phyloP scores from a whole-genome alignment of 2,329 filamentous ascomycete species.

The Claviceps capensis region DNA sequence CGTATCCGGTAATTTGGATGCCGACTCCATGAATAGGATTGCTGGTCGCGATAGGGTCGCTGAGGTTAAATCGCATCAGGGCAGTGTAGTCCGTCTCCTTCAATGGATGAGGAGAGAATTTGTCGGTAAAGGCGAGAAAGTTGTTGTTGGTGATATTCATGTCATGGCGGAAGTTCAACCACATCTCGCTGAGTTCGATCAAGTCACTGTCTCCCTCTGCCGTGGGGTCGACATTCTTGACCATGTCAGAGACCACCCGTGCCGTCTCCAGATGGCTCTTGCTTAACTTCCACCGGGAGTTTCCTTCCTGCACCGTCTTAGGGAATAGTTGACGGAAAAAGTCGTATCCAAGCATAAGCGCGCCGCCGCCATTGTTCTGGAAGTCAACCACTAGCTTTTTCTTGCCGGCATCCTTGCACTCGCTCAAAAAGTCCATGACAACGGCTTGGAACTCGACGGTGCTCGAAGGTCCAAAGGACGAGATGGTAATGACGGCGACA shows the following conservation, averaged over 20 bases:
- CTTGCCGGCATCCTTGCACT: slow-evolving; percentile 33
- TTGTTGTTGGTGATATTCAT: slow-evolving; percentile 33
- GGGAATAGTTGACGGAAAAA: slow-evolving; percentile 43
- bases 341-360: slow-evolving; percentile 46
- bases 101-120: slow-evolving; percentile 26
- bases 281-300: slow-evolving; percentile 25
- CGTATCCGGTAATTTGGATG: slow-evolving; percentile 31
- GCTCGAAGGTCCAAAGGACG: slow-evolving; percentile 14
- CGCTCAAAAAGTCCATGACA: slow-evolving; percentile 19
- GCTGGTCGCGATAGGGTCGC: slow-evolving; percentile 27
- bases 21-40: slow-evolving; percentile 5
- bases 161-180: slow-evolving; percentile 37
- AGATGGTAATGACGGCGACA: slow-evolving; percentile 16
- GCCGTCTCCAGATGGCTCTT: slow-evolving; percentile 30
- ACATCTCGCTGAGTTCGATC: slow-evolving; percentile 31
- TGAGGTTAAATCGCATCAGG: slow-evolving; percentile 37
- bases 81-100: slow-evolving; percentile 40
- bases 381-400: slow-evolving; percentile 40
- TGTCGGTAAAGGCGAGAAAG: slow-evolving; percentile 34
- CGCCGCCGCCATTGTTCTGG: slow-evolving; percentile 39
- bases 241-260: slow-evolving; percentile 28
- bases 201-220: slow-evolving; percentile 23
- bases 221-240: slow-evolving; percentile 30
- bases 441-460: slow-evolving; percentile 22
- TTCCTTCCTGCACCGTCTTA: slow-evolving; percentile 22